Evolutionary conservation across 2,329 filamentous ascomycete genomes (phyloP).

Genomic region (Chaetomium globosum): DNA sequence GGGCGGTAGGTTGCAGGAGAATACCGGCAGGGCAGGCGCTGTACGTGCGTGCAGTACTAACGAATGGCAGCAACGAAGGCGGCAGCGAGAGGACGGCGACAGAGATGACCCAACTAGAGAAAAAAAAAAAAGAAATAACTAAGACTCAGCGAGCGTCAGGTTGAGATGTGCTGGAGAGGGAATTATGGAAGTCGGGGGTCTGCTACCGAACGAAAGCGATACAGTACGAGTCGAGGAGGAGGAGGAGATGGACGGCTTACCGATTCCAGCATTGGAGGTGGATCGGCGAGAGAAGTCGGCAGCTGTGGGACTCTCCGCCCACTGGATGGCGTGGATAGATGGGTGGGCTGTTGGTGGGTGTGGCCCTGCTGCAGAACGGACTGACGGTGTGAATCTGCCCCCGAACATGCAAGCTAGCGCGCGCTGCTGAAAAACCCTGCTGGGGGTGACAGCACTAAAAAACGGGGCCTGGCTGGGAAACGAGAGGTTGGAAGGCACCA

Average conservation of each 20-base stretch:
- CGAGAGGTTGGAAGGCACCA: constrained; percentile 18
- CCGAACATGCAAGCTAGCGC: constrained; percentile 16
- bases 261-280: constrained; percentile 25
- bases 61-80: constrained; percentile 30
- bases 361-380: constrained; percentile 19
- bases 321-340: neutral
- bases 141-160: constrained; percentile 29
- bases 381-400: constrained; percentile 23
- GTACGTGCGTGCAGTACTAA: constrained; percentile 19
- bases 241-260: constrained; percentile 7
- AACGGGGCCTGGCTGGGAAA: constrained; percentile 6
- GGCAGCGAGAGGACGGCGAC: constrained; percentile 24
- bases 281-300: constrained; percentile 29
- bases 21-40: constrained; percentile 1
- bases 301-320: constrained; percentile 10
- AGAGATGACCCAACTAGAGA: neutral
- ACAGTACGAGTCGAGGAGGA: constrained; percentile 13
- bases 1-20: constrained; percentile 12
- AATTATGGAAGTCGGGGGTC: constrained; percentile 24
- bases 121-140: constrained; percentile 13
- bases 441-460: constrained; percentile 11
- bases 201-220: constrained; percentile 1
- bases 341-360: constrained; percentile 25
- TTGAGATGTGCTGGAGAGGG: constrained; percentile 23
- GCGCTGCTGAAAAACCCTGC: constrained; percentile 5